Base-by-base conservation (phyloP, 371 early-diverging fungal species). In the Rhizopus sp. region DNA sequence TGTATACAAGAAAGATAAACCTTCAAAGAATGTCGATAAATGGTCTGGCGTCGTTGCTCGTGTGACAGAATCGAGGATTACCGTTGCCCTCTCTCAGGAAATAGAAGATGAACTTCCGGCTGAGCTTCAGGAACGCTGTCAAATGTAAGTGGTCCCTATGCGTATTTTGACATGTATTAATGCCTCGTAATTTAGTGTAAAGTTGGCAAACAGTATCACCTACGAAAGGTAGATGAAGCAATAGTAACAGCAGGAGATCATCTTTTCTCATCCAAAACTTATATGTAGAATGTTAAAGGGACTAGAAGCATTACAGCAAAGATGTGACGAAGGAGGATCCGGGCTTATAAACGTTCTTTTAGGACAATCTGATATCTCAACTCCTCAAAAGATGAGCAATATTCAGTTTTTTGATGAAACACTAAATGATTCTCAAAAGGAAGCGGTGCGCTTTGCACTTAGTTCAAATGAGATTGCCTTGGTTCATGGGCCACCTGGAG, bases 401-500 rank as follows among this genome's bases (percentile, higher is more conserved):
- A 53, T 70, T 23, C 64, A 66, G 4, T 86, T 87, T 33, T 81
- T 85, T 56, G 88, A 93, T 60, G 67, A 69, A 5, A 75, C 75
- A 0, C 70, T 96, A 32, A 95, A 96, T 68, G 77, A 70, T 0
- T 88, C 90, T 0, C 95, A 96, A 64, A 77, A 75, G 40, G 78
- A 80, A 12, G 95, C 95, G 0, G 90, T 96, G 3, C 59, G 63
- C 30, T 80, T 87, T 51, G 86, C 91, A 0, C 62, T 93, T 12
- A 65, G 69, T 0, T 83, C 93, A 0, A 68, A 78, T 17, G 83
- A 91, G 10, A 64, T 94, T 4, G 87, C 92, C 2, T 68, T 96
- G 41, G 86, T 95, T 29, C 95, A 95, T 66, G 94, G 94, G 31
- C 94, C 94, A 30, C 93, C 94, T 12, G 93, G 93, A 17, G 60